A percentile compares a stretch with the other conserved stretches of the same genome.
Conservation (phyloP, 2,329 filamentous ascomycete species). For the Phialophora tarda region DNA sequence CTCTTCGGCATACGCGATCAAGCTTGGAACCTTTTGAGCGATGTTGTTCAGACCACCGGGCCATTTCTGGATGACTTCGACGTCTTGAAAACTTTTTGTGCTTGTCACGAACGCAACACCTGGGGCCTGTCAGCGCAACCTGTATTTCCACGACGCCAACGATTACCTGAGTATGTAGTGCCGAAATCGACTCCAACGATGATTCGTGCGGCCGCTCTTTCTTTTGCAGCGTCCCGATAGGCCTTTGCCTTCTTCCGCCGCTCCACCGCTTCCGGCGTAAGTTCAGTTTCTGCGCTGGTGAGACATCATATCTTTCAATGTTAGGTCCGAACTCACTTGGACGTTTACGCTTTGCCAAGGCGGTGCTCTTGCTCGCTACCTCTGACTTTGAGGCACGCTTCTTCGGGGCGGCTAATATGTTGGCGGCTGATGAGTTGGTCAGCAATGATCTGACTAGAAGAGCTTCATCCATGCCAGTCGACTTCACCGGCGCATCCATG, state of each 20-base stretch:
- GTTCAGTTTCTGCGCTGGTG: neutral
- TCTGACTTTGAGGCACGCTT: neutral
- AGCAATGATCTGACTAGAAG: no score
- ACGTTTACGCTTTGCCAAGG: neutral
- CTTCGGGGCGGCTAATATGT: neutral
- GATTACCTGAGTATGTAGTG: neutral
- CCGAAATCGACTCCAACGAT: neutral
- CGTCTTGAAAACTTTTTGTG: neutral
- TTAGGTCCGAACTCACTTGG: no score
- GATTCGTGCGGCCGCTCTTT: neutral
- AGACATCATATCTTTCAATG: neutral
- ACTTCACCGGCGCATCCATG: neutral
- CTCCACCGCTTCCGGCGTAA: neutral
- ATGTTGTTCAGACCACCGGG: neutral
- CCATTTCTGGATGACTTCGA: conserved; percentile 4
- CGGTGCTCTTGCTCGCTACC: no score
- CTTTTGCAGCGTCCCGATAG: neutral
- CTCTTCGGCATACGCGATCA: conserved; percentile 10
- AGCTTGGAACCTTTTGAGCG: conserved; percentile 9
- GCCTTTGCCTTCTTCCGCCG: neutral
- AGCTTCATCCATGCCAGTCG: neutral
- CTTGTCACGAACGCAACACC: neutral
- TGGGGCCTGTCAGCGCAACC: neutral
- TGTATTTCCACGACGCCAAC: neutral
- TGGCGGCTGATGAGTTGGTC: no score